These are phyloP conservation scores for Ziziphus jujuba DNA, from an alignment of 306 rosid species.

Conservation along the genomic window DNA sequence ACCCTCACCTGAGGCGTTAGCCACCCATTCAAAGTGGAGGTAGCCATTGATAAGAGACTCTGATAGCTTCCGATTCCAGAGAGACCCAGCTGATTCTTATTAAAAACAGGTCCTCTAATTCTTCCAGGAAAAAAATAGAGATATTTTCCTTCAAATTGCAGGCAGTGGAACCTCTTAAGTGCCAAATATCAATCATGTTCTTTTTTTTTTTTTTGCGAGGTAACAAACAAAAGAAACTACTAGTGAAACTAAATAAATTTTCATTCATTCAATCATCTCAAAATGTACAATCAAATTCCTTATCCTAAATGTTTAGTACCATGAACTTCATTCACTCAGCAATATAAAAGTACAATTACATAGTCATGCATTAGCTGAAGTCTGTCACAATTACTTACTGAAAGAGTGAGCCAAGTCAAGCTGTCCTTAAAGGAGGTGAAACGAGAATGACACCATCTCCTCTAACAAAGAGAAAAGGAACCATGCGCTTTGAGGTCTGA, in stretches of 20 bases:
- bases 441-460: constrained; percentile 99
- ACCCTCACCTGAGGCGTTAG: too few species aligned
- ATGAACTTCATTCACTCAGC: constrained; percentile 3
- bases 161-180: too few species aligned
- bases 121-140: too few species aligned
- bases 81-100: too few species aligned
- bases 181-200: too few species aligned
- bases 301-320: not conserved
- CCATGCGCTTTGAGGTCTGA: constrained; percentile 86
- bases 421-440: constrained; percentile 96
- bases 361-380: constrained; percentile 3
- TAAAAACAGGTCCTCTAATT: too few species aligned
- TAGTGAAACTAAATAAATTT: not conserved
- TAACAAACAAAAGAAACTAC: too few species aligned
- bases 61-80: too few species aligned
- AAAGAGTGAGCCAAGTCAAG: constrained; percentile 30
- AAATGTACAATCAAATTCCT: constrained; percentile 6
- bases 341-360: constrained; percentile 10
- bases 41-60: too few species aligned
- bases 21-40: too few species aligned
- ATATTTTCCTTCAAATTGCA: too few species aligned
- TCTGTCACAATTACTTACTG: not conserved
- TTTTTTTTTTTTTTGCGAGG: too few species aligned
- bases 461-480: constrained; percentile 95
- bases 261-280: constrained; percentile 13